phyloP scores from a whole-genome alignment of 2,329 filamentous ascomycete species.

The Mycosphaerelloides madeirae region DNA sequence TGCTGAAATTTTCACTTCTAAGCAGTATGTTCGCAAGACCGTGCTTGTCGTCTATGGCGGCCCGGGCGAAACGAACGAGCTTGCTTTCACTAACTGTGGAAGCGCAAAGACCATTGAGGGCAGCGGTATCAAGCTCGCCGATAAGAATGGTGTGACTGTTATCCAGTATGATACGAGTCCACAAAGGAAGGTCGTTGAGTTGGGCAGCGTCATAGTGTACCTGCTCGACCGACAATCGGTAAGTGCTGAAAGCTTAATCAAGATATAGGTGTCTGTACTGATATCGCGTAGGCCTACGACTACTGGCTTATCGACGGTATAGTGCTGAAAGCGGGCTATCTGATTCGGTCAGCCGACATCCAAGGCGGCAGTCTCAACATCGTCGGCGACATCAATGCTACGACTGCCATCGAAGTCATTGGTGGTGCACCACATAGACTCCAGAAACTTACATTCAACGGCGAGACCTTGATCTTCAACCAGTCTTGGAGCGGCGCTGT shows the following conservation, averaged over 20 bases:
- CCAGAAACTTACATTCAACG: constrained; percentile 60
- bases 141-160: constrained; percentile 42
- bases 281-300: no score
- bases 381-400: constrained; percentile 67
- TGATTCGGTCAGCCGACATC: constrained; percentile 57
- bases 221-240: constrained; percentile 50
- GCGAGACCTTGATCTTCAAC: constrained; percentile 35
- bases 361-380: constrained; percentile 55
- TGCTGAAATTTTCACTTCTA: constrained; percentile 65
- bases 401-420: constrained; percentile 63
- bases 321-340: constrained; percentile 58
- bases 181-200: constrained; percentile 49
- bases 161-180: constrained; percentile 54
- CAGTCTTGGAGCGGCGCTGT: constrained; percentile 40
- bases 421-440: constrained; percentile 52
- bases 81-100: constrained; percentile 45
- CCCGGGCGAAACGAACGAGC: constrained; percentile 58
- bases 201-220: constrained; percentile 51
- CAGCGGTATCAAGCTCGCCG: constrained; percentile 33
- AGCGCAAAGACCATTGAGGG: constrained; percentile 39
- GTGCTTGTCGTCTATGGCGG: constrained; percentile 62
- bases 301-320: no score
- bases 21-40: constrained; percentile 56
- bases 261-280: no score
- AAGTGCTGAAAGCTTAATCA: no score